Base-by-base conservation (phyloP, 805 yeast species). In the Yamadazyma philogaea region DNA sequence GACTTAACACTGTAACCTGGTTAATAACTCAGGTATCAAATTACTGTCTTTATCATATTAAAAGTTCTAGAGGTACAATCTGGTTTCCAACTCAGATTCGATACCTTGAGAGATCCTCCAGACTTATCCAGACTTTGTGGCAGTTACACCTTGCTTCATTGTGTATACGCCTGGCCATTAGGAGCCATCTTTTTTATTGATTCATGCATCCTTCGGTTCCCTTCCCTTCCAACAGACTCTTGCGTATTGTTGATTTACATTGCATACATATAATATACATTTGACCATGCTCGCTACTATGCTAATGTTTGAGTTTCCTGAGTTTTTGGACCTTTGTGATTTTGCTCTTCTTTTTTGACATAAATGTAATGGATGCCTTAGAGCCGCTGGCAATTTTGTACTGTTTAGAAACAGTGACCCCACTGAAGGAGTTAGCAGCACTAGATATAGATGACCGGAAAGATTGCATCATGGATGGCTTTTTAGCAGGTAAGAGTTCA, bases 311-410 rank as follows among this genome's bases (percentile, higher is more conserved):
- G 7, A 39, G 33, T 33, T 27, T 39, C 26, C 42, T 36, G 19
- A 39, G 21, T 12, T 34, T 34, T 26, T 34, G 39, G 11, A 30
- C 18, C 18, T 32, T 38, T 14, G 36, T n/a, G 18, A 40, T 39
- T 27, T 51, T 48, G 20, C 41, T 43, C 27, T 50, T 47, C 45
- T 63, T 51, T 36, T 55, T 63, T 8, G 82, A 76, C 54, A 78
- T 56, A 42, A 74, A 75, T 35, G 82, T 74, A 48, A 84, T 74
- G 7, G 84, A 77, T 1, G 84, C 78, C 46, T 70, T 75, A 4
- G 77, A 64, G 6, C 82, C 77, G 1, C 79, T 69, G 1, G 78
- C 82, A 8, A 74, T 70, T 55, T 72, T 79, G 52, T 78, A 77
- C 21, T 74, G 70, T 26, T 75, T 75, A 34, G 78, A 70, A 4